Conservation (phyloP, 768 basidiomycete genomes). For the Coprinopsis cinerea region DNA sequence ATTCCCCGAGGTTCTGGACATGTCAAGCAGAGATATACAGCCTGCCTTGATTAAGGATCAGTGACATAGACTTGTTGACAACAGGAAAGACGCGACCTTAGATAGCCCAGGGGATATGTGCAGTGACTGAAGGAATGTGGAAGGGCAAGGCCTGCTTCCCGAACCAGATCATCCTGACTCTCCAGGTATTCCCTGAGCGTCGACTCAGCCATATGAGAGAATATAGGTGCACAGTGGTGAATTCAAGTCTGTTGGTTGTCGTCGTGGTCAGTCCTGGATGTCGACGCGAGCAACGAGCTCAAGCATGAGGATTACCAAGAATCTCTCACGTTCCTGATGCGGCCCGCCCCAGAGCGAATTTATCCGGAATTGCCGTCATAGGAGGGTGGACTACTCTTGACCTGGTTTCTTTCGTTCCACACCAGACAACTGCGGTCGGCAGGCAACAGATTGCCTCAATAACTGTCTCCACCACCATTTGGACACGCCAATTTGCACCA, state of each 20-base stretch:
- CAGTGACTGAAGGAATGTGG: constrained; percentile 64
- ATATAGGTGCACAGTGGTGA: background rate
- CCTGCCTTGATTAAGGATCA: constrained; percentile 43
- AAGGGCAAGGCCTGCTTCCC: constrained; percentile 50
- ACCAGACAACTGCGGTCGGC: too few relatives aligned
- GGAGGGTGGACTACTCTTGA: too few relatives aligned
- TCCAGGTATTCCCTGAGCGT: constrained; percentile 41
- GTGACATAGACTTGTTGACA: constrained; percentile 10
- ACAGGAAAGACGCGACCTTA: constrained; percentile 32
- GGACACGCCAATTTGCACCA: background rate
- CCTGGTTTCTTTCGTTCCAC: too few relatives aligned
- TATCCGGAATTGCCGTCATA: too few relatives aligned
- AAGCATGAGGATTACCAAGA: too few relatives aligned
- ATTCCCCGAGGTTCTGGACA: constrained; percentile 65
- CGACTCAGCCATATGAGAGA: constrained; percentile 15
- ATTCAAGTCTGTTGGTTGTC: too few relatives aligned
- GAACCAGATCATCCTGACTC: constrained; percentile 43
- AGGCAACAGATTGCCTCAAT: too few relatives aligned
- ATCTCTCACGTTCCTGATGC: too few relatives aligned
- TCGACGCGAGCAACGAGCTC: too few relatives aligned
- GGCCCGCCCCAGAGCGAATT: too few relatives aligned
- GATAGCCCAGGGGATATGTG: constrained; percentile 51
- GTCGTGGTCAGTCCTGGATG: too few relatives aligned
- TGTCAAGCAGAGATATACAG: constrained; percentile 75
- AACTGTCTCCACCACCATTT: background rate